A percentile compares a stretch with the other conserved stretches of the same genome.
Conservation (phyloP, 176 grass and related monocot species). For the Triticum monococcum region DNA sequence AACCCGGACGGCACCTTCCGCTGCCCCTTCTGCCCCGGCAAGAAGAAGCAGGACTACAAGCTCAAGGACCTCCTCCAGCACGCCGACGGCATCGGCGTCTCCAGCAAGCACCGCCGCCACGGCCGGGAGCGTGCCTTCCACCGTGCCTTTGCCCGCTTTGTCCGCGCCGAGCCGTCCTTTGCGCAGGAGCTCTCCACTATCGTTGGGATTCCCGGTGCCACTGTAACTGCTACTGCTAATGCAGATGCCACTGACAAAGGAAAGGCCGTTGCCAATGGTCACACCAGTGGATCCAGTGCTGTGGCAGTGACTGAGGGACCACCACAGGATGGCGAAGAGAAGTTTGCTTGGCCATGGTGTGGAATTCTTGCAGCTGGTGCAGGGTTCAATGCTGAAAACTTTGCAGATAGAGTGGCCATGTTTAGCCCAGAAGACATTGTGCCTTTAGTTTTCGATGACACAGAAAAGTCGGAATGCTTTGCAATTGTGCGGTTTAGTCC, state of each 20-base stretch:
- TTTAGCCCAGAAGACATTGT: slow-evolving; percentile 44
- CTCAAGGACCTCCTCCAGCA: slow-evolving; percentile 94
- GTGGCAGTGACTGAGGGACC: neutral
- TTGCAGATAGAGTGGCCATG: slow-evolving; percentile 24
- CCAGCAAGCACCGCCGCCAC: slow-evolving; percentile 61
- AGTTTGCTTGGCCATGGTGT: slow-evolving; percentile 76
- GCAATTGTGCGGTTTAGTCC: slow-evolving; percentile 52
- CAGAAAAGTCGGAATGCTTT: slow-evolving; percentile 28
- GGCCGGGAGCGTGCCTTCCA: slow-evolving; percentile 51
- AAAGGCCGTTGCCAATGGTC: neutral
- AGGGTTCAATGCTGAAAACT: slow-evolving; percentile 23
- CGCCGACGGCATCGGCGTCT: slow-evolving; percentile 62
- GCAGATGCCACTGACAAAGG: neutral
- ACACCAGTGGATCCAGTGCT: slow-evolving; percentile 2
- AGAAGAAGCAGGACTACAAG: slow-evolving; percentile 85
- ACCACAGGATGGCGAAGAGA: slow-evolving; percentile 48
- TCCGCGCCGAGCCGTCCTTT: slow-evolving; percentile 46
- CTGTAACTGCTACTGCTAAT: neutral
- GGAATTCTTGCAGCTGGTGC: slow-evolving; percentile 50
- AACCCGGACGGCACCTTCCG: slow-evolving; percentile 77
- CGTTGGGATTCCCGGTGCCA: slow-evolving; percentile 1
- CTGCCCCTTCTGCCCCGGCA: slow-evolving; percentile 87
- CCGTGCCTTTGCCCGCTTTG: slow-evolving; percentile 46
- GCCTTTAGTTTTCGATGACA: slow-evolving; percentile 37
- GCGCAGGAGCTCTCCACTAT: slow-evolving; percentile 1